phyloP scores from a whole-genome alignment of 805 yeast genomes.

The Myxozyma geophila region DNA sequence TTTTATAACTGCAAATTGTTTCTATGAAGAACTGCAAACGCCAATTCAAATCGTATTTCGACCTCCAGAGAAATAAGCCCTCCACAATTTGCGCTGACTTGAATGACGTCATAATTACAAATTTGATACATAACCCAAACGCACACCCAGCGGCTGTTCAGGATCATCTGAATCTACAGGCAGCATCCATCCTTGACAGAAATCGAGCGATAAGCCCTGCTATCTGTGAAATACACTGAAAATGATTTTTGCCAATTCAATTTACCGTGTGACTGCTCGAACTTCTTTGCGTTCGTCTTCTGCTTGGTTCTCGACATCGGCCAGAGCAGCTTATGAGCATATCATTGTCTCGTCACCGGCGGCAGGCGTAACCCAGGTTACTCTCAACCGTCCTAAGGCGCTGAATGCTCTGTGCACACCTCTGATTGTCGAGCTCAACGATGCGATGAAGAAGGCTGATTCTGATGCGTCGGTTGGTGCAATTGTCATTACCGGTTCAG shows the following conservation, averaged over 20 bases:
- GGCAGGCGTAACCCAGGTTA: slow-evolving; percentile 48
- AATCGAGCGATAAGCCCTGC: too few relatives aligned
- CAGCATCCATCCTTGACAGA: too few relatives aligned
- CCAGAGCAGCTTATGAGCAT: slow-evolving; percentile 42
- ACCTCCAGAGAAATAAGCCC: too few relatives aligned
- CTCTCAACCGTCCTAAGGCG: slow-evolving; percentile 53
- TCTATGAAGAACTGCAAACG: background rate
- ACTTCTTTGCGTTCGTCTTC: background rate
- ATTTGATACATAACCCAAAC: too few relatives aligned
- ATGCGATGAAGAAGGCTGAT: slow-evolving; percentile 48
- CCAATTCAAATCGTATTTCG: too few relatives aligned
- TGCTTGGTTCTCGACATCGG: slow-evolving; percentile 7
- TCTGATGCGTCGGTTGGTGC: slow-evolving; percentile 50
- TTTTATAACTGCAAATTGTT: background rate
- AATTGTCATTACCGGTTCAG: slow-evolving; percentile 54
- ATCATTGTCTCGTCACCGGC: slow-evolving; percentile 49
- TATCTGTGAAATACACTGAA: background rate
- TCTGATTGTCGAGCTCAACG: slow-evolving; percentile 48
- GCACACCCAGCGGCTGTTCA: too few relatives aligned
- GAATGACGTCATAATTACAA: too few relatives aligned
- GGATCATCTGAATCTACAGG: too few relatives aligned
- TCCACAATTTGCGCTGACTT: too few relatives aligned
- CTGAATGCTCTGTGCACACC: slow-evolving; percentile 50
- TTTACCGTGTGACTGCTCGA: background rate
- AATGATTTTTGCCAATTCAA: background rate